These are phyloP conservation scores for Malus sieversii DNA, from an alignment of 306 rosid species.

Conservation along the genomic window DNA sequence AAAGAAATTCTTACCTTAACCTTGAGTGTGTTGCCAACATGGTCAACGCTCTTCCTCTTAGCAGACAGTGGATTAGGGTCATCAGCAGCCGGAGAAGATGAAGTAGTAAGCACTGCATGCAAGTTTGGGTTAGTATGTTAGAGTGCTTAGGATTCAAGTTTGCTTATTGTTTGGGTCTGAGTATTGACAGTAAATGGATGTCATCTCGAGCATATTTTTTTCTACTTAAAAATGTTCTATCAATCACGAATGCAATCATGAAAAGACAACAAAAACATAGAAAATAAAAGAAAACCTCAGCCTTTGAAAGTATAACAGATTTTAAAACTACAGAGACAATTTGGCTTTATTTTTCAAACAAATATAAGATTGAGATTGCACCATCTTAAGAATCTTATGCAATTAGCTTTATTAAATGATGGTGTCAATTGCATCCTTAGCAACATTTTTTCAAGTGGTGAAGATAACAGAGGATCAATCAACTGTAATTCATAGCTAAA, in stretches of 20 bases:
- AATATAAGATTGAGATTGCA: background rate
- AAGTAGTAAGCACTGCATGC: background rate
- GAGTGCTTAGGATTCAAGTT: background rate
- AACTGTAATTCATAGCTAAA: background rate
- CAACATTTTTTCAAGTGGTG: too few relatives aligned
- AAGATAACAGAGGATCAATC: background rate
- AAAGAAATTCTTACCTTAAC: background rate
- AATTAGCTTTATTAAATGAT: background rate
- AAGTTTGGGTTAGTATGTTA: background rate
- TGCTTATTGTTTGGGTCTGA: too few relatives aligned
- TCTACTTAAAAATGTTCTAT: background rate
- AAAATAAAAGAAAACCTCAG: background rate
- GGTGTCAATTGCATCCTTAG: too few relatives aligned
- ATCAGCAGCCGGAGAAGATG: background rate
- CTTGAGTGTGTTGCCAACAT: background rate
- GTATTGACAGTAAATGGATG: too few relatives aligned
- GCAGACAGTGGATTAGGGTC: background rate
- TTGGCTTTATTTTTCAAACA: too few relatives aligned
- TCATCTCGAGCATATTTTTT: background rate
- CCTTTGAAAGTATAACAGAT: background rate
- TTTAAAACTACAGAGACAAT: too few relatives aligned
- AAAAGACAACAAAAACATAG: too few relatives aligned
- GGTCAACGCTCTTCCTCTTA: background rate
- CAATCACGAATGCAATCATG: background rate
- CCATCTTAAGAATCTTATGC: background rate